Conservation (phyloP, 768 basidiomycete genomes). For the Calvatia gigantea region DNA sequence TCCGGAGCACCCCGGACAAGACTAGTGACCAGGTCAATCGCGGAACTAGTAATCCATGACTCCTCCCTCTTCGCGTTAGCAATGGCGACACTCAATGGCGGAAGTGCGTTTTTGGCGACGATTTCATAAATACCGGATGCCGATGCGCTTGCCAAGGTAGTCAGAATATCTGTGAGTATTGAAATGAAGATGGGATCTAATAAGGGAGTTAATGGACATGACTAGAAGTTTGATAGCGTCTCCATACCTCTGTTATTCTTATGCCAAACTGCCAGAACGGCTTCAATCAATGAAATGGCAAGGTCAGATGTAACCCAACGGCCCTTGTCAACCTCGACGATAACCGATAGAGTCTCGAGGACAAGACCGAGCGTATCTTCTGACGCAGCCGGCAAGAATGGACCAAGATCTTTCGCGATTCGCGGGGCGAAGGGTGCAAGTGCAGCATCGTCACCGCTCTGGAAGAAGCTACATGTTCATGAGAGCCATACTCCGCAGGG, state of each 20-base stretch:
- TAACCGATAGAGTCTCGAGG: conserved; percentile 78
- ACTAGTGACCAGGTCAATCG: conserved; percentile 76
- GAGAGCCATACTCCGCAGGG: not conserved
- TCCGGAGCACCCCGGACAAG: conserved; percentile 65
- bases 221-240: not conserved
- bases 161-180: conserved; percentile 77
- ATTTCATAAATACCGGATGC: conserved; percentile 62
- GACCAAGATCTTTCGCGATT: conserved; percentile 78
- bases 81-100: conserved; percentile 67
- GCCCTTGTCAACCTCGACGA: conserved; percentile 69
- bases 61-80: conserved; percentile 54
- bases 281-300: conserved; percentile 60
- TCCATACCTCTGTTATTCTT: conserved; percentile 85
- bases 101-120: conserved; percentile 71
- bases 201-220: not conserved
- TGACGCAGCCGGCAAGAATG: conserved; percentile 74
- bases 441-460: conserved; percentile 56
- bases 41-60: conserved; percentile 74
- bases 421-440: conserved; percentile 64
- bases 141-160: conserved; percentile 61
- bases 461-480: conserved; percentile 55
- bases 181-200: conserved; percentile 86
- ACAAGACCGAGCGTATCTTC: conserved; percentile 90
- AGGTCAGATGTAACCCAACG: conserved; percentile 70
- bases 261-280: conserved; percentile 78